Evolutionary conservation across 192 early-diverging fungal genomes (phyloP).

Genomic region (Podochytrium sp.): DNA sequence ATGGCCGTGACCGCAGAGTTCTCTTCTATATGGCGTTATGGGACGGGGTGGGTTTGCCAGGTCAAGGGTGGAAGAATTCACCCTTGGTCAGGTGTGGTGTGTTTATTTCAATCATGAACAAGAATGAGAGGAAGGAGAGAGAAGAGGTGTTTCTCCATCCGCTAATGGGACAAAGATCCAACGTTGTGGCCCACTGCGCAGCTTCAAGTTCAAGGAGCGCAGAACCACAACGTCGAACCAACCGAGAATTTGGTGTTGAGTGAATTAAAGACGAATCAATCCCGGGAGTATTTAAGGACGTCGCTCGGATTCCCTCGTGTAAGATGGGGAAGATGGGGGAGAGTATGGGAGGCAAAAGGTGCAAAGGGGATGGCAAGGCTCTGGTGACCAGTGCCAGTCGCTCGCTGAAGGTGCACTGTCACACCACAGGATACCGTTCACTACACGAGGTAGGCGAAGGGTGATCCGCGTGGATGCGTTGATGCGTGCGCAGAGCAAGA

Average conservation of each 20-base stretch:
- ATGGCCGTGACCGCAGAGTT: too few species aligned
- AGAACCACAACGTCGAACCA: neutral
- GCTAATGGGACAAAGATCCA: neutral
- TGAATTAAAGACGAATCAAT: constrained; percentile 3
- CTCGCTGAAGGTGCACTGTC: too few species aligned
- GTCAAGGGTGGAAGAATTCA: too few species aligned
- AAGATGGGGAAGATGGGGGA: neutral
- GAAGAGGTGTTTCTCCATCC: neutral
- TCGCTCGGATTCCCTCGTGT: constrained; percentile 7
- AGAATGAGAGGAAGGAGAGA: neutral
- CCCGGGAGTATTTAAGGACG: neutral
- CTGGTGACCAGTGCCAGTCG: neutral
- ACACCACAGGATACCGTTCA: too few species aligned
- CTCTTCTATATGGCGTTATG: too few species aligned
- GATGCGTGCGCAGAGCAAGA: neutral
- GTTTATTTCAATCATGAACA: too few species aligned
- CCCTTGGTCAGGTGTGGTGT: too few species aligned
- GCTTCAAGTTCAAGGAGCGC: constrained; percentile 22
- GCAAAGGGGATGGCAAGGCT: neutral
- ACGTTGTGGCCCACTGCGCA: neutral
- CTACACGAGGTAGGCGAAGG: too few species aligned
- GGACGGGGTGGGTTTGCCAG: too few species aligned
- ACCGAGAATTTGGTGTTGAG: neutral
- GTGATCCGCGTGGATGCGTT: too few species aligned
- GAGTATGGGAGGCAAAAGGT: neutral